Conservation (phyloP, 495 filamentous ascomycete genomes). For the Penicillium angulare region DNA sequence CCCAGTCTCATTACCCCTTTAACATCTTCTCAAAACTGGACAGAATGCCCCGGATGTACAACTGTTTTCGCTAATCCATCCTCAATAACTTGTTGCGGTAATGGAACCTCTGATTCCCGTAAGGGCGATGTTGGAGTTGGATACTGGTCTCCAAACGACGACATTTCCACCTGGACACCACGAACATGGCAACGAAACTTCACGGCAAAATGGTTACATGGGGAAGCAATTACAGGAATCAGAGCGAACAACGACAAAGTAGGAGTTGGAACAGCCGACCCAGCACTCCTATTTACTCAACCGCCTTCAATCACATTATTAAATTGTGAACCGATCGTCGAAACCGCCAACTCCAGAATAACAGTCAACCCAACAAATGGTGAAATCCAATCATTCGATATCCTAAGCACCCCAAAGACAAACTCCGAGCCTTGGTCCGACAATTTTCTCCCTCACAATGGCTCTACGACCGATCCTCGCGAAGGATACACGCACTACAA, state of each 20-base stretch:
- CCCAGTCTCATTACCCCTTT: slow-evolving; percentile 9
- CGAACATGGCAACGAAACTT: slow-evolving; percentile 26
- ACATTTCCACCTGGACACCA: background rate
- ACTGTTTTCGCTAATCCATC: slow-evolving; percentile 21
- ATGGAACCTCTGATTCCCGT: slow-evolving; percentile 17
- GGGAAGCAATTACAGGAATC: slow-evolving; percentile 11
- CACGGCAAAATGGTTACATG: slow-evolving; percentile 33
- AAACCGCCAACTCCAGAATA: slow-evolving; percentile 27
- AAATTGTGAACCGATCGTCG: slow-evolving; percentile 34
- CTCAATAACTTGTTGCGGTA: slow-evolving; percentile 29
- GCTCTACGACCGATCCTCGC: background rate
- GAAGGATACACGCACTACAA: slow-evolving; percentile 7
- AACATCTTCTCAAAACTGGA: slow-evolving; percentile 1
- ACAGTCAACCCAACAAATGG: slow-evolving; percentile 27
- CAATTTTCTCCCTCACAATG: slow-evolving; percentile 25
- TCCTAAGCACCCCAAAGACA: slow-evolving; percentile 16
- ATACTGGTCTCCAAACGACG: slow-evolving; percentile 26
- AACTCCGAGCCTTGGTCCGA: slow-evolving; percentile 22
- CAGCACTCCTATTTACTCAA: slow-evolving; percentile 21
- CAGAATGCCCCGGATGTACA: slow-evolving; percentile 15
- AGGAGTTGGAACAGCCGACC: background rate
- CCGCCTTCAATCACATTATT: slow-evolving; percentile 23
- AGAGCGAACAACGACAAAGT: background rate
- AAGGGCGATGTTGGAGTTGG: slow-evolving; percentile 19
- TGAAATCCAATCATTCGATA: slow-evolving; percentile 25